Evolutionary conservation across 2,329 filamentous ascomycete genomes (phyloP).

Genomic region (Podosphaera aphanis): DNA sequence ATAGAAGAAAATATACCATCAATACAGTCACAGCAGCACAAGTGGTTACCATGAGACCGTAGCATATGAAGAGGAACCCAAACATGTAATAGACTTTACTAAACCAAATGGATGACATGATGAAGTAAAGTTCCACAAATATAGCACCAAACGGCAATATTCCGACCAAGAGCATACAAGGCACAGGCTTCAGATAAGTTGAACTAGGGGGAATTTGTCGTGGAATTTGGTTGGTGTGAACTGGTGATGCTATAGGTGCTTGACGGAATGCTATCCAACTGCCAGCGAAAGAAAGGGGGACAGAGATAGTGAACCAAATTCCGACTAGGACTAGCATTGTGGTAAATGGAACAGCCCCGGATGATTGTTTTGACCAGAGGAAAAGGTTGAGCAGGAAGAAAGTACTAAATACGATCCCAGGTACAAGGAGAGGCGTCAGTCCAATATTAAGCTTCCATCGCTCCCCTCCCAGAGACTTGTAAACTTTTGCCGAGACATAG

Average conservation of each 20-base stretch:
- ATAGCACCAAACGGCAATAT: slow-evolving; percentile 89
- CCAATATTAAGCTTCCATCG: slow-evolving; percentile 86
- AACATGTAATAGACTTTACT: slow-evolving; percentile 99
- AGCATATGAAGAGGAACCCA: slow-evolving; percentile 93
- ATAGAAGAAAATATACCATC: slow-evolving; percentile 89
- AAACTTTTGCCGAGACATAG: slow-evolving; percentile 70
- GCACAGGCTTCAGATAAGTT: slow-evolving; percentile 65
- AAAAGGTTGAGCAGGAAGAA: slow-evolving; percentile 96
- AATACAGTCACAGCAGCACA: slow-evolving; percentile 79
- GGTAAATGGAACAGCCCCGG: slow-evolving; percentile 81
- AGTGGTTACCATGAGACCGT: slow-evolving; percentile 89
- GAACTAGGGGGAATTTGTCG: slow-evolving; percentile 74
- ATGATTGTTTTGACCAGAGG: slow-evolving; percentile 80
- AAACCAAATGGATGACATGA: slow-evolving; percentile 98
- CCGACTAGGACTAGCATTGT: slow-evolving; percentile 85
- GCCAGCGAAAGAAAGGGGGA: slow-evolving; percentile 70
- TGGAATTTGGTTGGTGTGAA: slow-evolving; percentile 92
- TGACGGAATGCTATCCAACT: slow-evolving; percentile 85
- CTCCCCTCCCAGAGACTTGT: slow-evolving; percentile 83
- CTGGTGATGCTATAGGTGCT: slow-evolving; percentile 47
- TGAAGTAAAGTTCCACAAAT: slow-evolving; percentile 96
- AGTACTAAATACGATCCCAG: slow-evolving; percentile 58
- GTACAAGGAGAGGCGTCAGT: slow-evolving; percentile 66
- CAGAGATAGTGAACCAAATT: slow-evolving; percentile 94
- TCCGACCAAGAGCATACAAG: slow-evolving; percentile 78